phyloP scores from a whole-genome alignment of 2,329 filamentous ascomycete species.

The Podosphaera fusca region DNA sequence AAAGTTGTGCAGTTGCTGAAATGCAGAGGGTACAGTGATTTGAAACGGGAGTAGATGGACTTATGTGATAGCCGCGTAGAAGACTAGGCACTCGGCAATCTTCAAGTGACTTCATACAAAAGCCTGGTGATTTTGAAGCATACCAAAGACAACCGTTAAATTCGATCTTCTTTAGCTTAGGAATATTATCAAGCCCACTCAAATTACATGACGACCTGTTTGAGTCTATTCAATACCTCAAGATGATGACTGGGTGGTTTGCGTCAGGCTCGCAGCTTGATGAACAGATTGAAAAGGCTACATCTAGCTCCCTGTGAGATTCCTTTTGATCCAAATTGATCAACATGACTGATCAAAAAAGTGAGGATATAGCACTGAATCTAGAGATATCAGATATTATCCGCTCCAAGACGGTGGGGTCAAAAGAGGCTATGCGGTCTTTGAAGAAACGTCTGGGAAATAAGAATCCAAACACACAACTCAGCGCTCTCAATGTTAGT shows the following conservation, averaged over 20 bases:
- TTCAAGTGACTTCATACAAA: too few species aligned
- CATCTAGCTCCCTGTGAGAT: slow-evolving; percentile 62
- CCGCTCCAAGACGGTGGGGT: slow-evolving; percentile 87
- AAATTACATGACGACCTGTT: too few species aligned
- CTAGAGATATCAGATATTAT: slow-evolving; percentile 97
- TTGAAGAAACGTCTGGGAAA: slow-evolving; percentile 85
- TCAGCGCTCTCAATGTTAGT: slow-evolving; percentile 71
- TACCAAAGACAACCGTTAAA: too few species aligned
- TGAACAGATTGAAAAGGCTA: slow-evolving; percentile 90
- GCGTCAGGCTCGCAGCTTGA: slow-evolving; percentile 81
- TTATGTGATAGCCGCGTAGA: too few species aligned
- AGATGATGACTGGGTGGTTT: slow-evolving; percentile 90
- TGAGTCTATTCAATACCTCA: slow-evolving; percentile 6
- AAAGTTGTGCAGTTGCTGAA: too few species aligned
- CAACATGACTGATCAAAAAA: slow-evolving; percentile 18
- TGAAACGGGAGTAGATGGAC: too few species aligned
- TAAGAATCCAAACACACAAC: slow-evolving; percentile 91
- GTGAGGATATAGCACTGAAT: slow-evolving; percentile 90
- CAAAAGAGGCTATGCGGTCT: slow-evolving; percentile 94
- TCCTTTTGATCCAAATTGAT: not conserved
- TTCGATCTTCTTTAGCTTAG: too few species aligned
- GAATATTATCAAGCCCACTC: too few species aligned
- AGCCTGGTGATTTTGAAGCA: too few species aligned
- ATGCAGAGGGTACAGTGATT: too few species aligned
- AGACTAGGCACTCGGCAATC: too few species aligned